A percentile compares a stretch with the other conserved stretches of the same genome.
Conservation (phyloP, 23 red algal species). For the Agarophyton chilense region DNA sequence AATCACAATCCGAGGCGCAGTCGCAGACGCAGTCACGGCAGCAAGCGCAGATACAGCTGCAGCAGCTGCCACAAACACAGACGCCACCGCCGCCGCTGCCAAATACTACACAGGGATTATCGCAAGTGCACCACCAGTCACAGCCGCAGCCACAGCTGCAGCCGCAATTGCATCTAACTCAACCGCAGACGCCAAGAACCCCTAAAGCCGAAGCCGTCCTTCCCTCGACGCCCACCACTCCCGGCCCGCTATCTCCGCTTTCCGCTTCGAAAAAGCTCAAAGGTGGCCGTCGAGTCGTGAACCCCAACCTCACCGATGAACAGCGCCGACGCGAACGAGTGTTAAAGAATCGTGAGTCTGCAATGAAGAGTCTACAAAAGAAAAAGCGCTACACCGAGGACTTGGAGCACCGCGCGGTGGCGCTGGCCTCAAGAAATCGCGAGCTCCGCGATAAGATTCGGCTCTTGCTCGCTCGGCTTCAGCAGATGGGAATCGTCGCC, state of each 20-base stretch:
- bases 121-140: background rate
- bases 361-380: slow-evolving; percentile 71
- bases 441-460: slow-evolving; percentile 66
- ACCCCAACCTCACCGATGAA: slow-evolving; percentile 59
- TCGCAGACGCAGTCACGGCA: background rate
- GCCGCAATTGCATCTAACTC: background rate
- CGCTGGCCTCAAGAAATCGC: slow-evolving; percentile 51
- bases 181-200: slow-evolving; percentile 3
- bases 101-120: background rate
- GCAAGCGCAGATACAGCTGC: background rate
- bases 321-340: slow-evolving; percentile 71
- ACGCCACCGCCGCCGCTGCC: background rate
- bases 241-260: background rate
- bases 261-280: slow-evolving; percentile 47
- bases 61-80: background rate
- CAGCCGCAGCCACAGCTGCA: background rate
- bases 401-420: slow-evolving; percentile 64
- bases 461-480: slow-evolving; percentile 26
- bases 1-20: background rate
- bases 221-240: slow-evolving; percentile 19
- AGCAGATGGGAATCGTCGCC: slow-evolving; percentile 30
- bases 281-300: slow-evolving; percentile 60
- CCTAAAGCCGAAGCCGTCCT: background rate
- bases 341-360: slow-evolving; percentile 71
- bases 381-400: slow-evolving; percentile 77